phyloP scores from a whole-genome alignment of 305 asterid genomes.

The Fraxinus greggii region DNA sequence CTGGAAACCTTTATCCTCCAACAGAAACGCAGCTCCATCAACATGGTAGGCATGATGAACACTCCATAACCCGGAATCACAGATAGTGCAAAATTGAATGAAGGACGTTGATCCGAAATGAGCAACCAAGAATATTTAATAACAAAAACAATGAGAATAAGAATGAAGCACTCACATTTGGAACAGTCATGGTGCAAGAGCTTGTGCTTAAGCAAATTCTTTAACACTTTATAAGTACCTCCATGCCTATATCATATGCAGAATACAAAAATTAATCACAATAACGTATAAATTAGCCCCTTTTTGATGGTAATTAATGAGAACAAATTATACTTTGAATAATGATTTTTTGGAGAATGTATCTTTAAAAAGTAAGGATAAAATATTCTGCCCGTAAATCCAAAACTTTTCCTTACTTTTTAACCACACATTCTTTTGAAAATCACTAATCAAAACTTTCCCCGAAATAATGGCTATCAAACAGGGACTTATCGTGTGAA shows the following conservation, averaged over 20 bases:
- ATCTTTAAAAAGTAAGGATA: too few species aligned
- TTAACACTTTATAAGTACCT: slow-evolving; percentile 90
- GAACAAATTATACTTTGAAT: too few species aligned
- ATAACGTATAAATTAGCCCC: neutral
- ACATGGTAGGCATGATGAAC: neutral
- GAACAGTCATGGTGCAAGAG: slow-evolving; percentile 89
- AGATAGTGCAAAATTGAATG: neutral
- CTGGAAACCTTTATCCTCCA: neutral
- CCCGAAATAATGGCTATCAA: too few species aligned
- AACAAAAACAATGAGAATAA: slow-evolving; percentile 5
- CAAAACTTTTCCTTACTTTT: too few species aligned
- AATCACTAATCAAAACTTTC: too few species aligned
- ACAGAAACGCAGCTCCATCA: neutral
- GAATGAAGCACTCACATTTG: slow-evolving; percentile 56
- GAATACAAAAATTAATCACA: neutral
- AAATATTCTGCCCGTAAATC: too few species aligned
- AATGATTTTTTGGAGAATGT: too few species aligned
- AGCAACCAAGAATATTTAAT: neutral
- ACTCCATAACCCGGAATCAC: neutral
- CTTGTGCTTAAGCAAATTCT: slow-evolving; percentile 91
- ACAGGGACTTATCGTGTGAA: too few species aligned
- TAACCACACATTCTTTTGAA: too few species aligned
- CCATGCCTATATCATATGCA: slow-evolving; percentile 59
- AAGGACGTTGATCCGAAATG: neutral
- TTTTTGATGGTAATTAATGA: too few species aligned